Evolutionary conservation across 2,329 filamentous ascomycete species (phyloP).

Genomic region (Alternaria panax): DNA sequence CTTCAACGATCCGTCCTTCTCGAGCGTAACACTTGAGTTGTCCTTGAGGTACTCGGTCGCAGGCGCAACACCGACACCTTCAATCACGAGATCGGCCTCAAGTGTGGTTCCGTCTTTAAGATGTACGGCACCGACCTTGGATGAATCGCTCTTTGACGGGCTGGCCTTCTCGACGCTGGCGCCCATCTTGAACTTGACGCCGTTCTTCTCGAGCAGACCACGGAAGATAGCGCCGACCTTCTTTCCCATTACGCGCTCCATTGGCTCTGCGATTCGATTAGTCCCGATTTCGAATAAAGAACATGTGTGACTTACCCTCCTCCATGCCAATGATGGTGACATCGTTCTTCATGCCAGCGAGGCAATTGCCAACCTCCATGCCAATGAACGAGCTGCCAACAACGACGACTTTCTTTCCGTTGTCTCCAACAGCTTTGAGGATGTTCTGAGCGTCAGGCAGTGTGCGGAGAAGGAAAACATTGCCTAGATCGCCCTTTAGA

Average conservation of each 20-base stretch:
- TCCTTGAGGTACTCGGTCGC: constrained; percentile 82
- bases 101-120: constrained; percentile 87
- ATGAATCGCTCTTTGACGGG: constrained; percentile 70
- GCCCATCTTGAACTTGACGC: constrained; percentile 85
- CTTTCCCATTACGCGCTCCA: constrained; percentile 85
- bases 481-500: constrained; percentile 79
- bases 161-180: constrained; percentile 84
- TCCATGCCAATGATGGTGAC: constrained; percentile 93
- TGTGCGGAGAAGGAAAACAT: constrained; percentile 84
- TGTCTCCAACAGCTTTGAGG: constrained; percentile 75
- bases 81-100: constrained; percentile 86
- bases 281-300: not conserved
- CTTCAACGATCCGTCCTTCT: constrained; percentile 83
- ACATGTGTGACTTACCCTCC: constrained; percentile 50
- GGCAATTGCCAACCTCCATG: constrained; percentile 89
- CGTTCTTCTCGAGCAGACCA: constrained; percentile 79
- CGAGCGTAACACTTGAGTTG: constrained; percentile 73
- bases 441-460: constrained; percentile 82
- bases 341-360: constrained; percentile 78
- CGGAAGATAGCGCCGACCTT: constrained; percentile 83
- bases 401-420: constrained; percentile 91
- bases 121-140: constrained; percentile 78
- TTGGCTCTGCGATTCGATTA: constrained; percentile 62
- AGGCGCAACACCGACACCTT: constrained; percentile 88
- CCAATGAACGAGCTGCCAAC: constrained; percentile 96